Evolutionary conservation across 176 grass and related monocot species (phyloP), one percentile per base, ranked within the genome.

Genomic region (Tillandsia fasciculata): DNA sequence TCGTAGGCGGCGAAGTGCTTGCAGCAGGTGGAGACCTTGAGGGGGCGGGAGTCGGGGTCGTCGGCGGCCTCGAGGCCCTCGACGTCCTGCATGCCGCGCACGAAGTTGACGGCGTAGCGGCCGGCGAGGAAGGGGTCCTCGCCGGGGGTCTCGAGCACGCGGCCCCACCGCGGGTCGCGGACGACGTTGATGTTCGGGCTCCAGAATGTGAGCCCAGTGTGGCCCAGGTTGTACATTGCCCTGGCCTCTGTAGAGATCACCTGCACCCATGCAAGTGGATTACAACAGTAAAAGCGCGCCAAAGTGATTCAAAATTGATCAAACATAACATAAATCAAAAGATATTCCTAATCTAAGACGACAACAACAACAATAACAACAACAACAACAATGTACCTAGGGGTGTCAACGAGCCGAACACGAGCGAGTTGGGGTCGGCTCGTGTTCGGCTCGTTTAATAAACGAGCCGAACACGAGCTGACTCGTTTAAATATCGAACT

Each of bases 81-180:
- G 10, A 33, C 49, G 0, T 85, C 91, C 76, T 96, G 91, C 69
- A 96, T 18, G 2, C 91, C 91, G 17, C 64, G 27, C 10, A 96
- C 91, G 73, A 81, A 91, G 10, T 76, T 76, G 2, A 67, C 78
- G 3, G 75, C 91, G 68, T 96, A 96, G 61, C 66, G 77, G 64
- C 88, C 50, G 1, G 82, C 59, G 2, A 72, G 69, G 10, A 77
- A 0, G 0, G 91, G 88, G 69, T 96, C 91, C 83, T 96, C 88
- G n/a, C 88, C 91, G 47, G 91, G 91, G 0, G 88, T 91, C 75
- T 96, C 91, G 72, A 91, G 91, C 0, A 87, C 91, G 1, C 91
- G 78, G 1, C 88, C 91, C 91, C 91, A 96, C 6, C 88, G 67
- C 0, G 91, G 91, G 51, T 96, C 91, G 0, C 91, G 33, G 70